Evolutionary conservation across 768 basidiomycete genomes (phyloP).

Genomic region (Calocybe cyanea): DNA sequence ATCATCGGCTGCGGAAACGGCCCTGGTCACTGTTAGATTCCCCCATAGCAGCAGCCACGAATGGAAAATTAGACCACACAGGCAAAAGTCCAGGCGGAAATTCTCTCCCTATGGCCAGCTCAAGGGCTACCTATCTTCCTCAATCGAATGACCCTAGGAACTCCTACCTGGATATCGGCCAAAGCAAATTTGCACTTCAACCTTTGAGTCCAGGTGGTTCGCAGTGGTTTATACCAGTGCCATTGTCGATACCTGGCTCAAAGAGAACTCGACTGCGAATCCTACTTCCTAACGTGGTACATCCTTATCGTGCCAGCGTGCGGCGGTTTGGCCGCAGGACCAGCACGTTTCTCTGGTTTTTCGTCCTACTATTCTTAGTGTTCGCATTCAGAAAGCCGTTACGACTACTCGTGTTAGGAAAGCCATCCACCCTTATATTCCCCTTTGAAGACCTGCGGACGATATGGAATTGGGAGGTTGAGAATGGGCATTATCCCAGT

Average conservation of each 20-base stretch:
- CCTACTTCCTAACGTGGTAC: slow-evolving; percentile 54
- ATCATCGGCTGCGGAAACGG: too few relatives aligned
- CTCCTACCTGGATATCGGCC: too few relatives aligned
- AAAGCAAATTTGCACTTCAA: too few relatives aligned
- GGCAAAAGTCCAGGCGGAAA: too few relatives aligned
- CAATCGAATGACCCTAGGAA: background rate
- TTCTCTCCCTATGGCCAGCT: background rate
- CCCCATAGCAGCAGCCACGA: too few relatives aligned
- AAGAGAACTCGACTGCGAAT: slow-evolving; percentile 52
- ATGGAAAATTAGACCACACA: too few relatives aligned
- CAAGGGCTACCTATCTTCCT: background rate
- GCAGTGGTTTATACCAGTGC: slow-evolving; percentile 26
- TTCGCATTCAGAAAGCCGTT: slow-evolving; percentile 31
- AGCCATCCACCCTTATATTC: slow-evolving; percentile 70
- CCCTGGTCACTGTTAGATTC: too few relatives aligned
- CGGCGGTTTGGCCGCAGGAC: slow-evolving; percentile 55
- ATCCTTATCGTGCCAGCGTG: slow-evolving; percentile 52
- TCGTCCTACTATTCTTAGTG: slow-evolving; percentile 31
- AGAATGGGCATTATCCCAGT: slow-evolving; percentile 91
- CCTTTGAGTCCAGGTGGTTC: too few relatives aligned
- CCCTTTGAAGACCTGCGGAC: slow-evolving; percentile 72
- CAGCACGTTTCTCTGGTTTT: slow-evolving; percentile 47
- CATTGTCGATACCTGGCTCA: slow-evolving; percentile 48
- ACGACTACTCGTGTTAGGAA: slow-evolving; percentile 36
- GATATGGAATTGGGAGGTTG: slow-evolving; percentile 94